Evolutionary conservation across 2,329 filamentous ascomycete genomes (phyloP).

Genomic region (Stachybotrys echinatus): DNA sequence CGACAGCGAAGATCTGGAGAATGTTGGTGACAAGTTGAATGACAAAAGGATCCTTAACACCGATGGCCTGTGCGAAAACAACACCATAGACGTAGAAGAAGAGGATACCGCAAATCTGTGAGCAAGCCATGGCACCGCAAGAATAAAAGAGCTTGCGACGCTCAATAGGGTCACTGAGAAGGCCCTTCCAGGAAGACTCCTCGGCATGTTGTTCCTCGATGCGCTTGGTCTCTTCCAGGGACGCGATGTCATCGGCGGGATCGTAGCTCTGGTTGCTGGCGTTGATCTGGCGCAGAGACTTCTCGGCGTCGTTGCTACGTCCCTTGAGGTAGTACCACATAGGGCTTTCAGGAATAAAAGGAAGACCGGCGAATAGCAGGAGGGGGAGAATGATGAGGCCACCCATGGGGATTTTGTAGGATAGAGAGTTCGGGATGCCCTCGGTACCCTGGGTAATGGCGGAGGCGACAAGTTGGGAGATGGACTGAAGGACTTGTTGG

Average conservation of each 20-base stretch:
- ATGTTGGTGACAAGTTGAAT: slow-evolving; percentile 32
- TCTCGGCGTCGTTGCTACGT: slow-evolving; percentile 19
- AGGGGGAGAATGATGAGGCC: slow-evolving; percentile 16
- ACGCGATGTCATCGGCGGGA: slow-evolving; percentile 10
- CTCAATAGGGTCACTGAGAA: slow-evolving; percentile 35
- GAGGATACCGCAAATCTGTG: slow-evolving; percentile 39
- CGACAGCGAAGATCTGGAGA: slow-evolving; percentile 31
- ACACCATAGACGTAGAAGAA: slow-evolving; percentile 36
- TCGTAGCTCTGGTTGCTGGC: slow-evolving; percentile 21
- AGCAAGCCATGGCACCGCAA: slow-evolving; percentile 32
- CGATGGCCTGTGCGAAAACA: slow-evolving; percentile 32
- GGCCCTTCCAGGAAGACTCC: slow-evolving; percentile 28
- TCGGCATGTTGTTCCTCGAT: slow-evolving; percentile 17
- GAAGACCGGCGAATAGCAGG: slow-evolving; percentile 14
- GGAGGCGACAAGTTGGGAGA: slow-evolving; percentile 21
- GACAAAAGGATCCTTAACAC: slow-evolving; percentile 28
- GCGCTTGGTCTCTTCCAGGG: slow-evolving; percentile 14
- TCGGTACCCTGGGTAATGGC: slow-evolving; percentile 20
- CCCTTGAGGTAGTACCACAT: slow-evolving; percentile 25
- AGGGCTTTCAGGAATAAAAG: slow-evolving; percentile 19
- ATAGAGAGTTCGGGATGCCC: slow-evolving; percentile 13
- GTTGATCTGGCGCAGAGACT: slow-evolving; percentile 26
- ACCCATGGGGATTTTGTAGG: slow-evolving; percentile 20
- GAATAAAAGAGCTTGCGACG: slow-evolving; percentile 36
- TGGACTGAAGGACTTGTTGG: slow-evolving; percentile 17